Base-by-base conservation (phyloP, 108 stramenopile genomes). In the Stephanodiscus triporus region DNA sequence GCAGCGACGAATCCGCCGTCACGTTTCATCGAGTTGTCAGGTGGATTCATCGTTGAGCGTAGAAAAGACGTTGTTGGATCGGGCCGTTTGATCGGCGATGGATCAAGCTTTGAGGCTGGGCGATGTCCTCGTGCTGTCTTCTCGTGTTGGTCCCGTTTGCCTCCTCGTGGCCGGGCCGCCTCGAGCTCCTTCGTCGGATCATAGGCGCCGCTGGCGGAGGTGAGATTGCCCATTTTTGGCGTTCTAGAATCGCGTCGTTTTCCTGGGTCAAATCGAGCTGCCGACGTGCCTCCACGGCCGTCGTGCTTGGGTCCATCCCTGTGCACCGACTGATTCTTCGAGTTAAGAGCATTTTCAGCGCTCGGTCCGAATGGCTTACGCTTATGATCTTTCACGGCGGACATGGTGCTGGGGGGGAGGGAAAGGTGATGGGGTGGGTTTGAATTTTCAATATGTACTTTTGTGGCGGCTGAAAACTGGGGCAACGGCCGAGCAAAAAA, bases 221-320 rank as follows among this genome's bases (percentile, higher is more conserved):
- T 63, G 13, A 80, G 79, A 22, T 80, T 80, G 23, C 27, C 38
- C 55, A 45, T 68, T 42, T 80, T 80, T 1, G 79, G 79, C 45
- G 79, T 80, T 56, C 73, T 80, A 2, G 79, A 80, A 73, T 80
- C 72, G 37, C 70, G 77, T n/a, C 71, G 79, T 50, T 36, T 53
- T 9, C 17, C 30, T 16, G 34, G 19, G 27, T 29, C 42, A 30
- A 53, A 22, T 17, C 19, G n/a, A n/a, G n/a, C 36, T 48, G 10
- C 34, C 58, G 42, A 16, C 14, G 13, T 50, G 23, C 57, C 16
- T 5, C 40, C 20, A 40, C 64, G 63, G 42, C 32, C 53, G 53
- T n/a, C 36, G 22, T 54, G 57, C 57, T 42, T 54, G 20, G 23
- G 47, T 65, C 47, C 48, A 60, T 47, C 27, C 10, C 1, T n/a